Conservation (phyloP, 2,329 filamentous ascomycete species). For the Fusarium coffeatum region DNA sequence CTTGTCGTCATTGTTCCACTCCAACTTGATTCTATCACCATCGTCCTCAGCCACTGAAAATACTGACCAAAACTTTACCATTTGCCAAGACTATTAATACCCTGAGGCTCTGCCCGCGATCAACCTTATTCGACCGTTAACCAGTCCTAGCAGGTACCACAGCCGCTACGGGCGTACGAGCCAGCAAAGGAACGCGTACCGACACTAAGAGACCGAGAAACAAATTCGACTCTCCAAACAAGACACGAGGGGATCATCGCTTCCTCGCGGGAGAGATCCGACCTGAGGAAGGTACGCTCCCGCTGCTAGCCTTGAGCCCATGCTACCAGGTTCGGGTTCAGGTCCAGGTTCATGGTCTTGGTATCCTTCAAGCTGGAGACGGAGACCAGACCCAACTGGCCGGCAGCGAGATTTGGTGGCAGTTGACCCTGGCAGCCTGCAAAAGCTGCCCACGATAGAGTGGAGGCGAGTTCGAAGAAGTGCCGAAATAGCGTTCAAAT, state of each 20-base stretch:
- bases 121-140: slow-evolving; percentile 16
- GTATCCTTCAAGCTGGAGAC: slow-evolving; percentile 4
- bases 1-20: not conserved
- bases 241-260: slow-evolving; percentile 13
- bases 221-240: slow-evolving; percentile 20
- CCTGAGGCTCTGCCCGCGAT: slow-evolving; percentile 25
- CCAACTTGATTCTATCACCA: not conserved
- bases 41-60: not conserved
- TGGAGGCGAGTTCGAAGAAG: slow-evolving; percentile 42
- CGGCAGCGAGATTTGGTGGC: slow-evolving; percentile 29
- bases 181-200: slow-evolving; percentile 16
- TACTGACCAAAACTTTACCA: not conserved
- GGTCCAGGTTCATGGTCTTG: slow-evolving; percentile 6
- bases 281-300: slow-evolving; percentile 32
- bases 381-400: slow-evolving; percentile 15
- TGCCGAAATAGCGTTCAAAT: slow-evolving; percentile 50
- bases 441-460: slow-evolving; percentile 40
- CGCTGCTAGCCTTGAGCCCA: slow-evolving; percentile 14
- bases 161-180: slow-evolving; percentile 3
- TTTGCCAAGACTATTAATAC: slow-evolving; percentile 4
- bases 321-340: not conserved
- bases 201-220: slow-evolving; percentile 7
- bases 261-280: slow-evolving; percentile 22
- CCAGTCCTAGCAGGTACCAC: slow-evolving; percentile 2
- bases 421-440: slow-evolving; percentile 14